Evolutionary conservation across 768 basidiomycete genomes (phyloP).

Genomic region (Tylopilus cervinicoccineus): DNA sequence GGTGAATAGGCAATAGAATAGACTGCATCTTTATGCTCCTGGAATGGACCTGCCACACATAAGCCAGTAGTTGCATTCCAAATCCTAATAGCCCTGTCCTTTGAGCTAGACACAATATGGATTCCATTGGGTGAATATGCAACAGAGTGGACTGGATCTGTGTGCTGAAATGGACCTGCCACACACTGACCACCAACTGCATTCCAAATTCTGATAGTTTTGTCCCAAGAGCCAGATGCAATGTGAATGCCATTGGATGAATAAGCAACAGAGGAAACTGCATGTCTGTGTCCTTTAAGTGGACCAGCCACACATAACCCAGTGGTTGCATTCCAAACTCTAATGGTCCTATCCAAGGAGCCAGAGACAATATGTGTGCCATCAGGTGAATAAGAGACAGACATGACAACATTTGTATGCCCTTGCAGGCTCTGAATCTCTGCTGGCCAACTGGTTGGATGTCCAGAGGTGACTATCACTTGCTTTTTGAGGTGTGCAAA

Average conservation of each 20-base stretch:
- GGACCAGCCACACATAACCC: slow-evolving; percentile 2
- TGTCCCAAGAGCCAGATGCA: not conserved
- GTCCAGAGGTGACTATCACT: not conserved
- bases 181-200: slow-evolving; percentile 1
- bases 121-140: not conserved
- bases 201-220: slow-evolving; percentile 15
- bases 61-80: no score
- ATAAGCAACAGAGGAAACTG: not conserved
- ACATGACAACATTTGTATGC: not conserved
- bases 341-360: not conserved
- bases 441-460: not conserved
- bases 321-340: slow-evolving; percentile 16
- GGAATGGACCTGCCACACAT: no score
- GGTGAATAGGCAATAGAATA: not conserved
- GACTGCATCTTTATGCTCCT: not conserved
- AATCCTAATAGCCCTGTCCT: no score
- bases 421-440: not conserved
- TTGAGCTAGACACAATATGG: no score
- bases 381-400: not conserved
- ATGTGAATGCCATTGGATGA: not conserved
- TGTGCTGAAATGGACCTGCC: not conserved
- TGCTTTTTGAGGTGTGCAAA: not conserved
- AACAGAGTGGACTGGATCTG: not conserved
- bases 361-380: not conserved
- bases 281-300: not conserved